Evolutionary conservation across 108 stramenopile species (phyloP).

Genomic region (Cyclotella baltica): DNA sequence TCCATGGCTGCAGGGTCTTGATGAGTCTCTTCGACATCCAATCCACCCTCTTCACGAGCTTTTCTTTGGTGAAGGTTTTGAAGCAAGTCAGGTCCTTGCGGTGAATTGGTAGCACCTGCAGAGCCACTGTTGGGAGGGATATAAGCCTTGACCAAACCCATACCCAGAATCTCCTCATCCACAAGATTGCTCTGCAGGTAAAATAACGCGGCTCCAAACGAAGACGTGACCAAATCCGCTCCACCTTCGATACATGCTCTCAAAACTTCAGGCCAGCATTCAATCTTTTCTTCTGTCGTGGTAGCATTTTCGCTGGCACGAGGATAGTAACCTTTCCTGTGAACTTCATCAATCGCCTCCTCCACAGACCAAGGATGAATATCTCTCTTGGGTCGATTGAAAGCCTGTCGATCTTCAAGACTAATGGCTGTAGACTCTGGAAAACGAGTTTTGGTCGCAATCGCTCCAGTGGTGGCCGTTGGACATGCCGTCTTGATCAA

Average conservation of each 20-base stretch:
- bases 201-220: slow-evolving; percentile 89
- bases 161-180: slow-evolving; percentile 89
- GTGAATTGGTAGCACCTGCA: background rate
- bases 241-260: slow-evolving; percentile 81
- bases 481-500: slow-evolving; percentile 56
- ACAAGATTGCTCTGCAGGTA: slow-evolving; percentile 90
- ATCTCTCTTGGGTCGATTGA: slow-evolving; percentile 54
- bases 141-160: slow-evolving; percentile 82
- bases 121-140: slow-evolving; percentile 41
- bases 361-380: slow-evolving; percentile 88
- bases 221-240: slow-evolving; percentile 78
- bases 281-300: slow-evolving; percentile 29
- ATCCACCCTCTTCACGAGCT: slow-evolving; percentile 35
- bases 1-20: slow-evolving; percentile 9
- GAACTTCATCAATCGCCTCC: slow-evolving; percentile 81
- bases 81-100: slow-evolving; percentile 20
- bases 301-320: slow-evolving; percentile 53
- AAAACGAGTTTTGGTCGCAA: slow-evolving; percentile 60
- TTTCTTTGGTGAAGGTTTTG: slow-evolving; percentile 40
- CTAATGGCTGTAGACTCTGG: slow-evolving; percentile 82
- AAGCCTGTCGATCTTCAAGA: slow-evolving; percentile 51
- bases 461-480: slow-evolving; percentile 50
- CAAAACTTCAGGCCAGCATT: slow-evolving; percentile 89
- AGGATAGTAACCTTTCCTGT: slow-evolving; percentile 84
- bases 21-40: slow-evolving; percentile 30